Percentiles rank a stretch among this genome's conserved stretches.
Conservation (phyloP, 2,329 filamentous ascomycete species). For the Colletotrichum orchidophilum region DNA sequence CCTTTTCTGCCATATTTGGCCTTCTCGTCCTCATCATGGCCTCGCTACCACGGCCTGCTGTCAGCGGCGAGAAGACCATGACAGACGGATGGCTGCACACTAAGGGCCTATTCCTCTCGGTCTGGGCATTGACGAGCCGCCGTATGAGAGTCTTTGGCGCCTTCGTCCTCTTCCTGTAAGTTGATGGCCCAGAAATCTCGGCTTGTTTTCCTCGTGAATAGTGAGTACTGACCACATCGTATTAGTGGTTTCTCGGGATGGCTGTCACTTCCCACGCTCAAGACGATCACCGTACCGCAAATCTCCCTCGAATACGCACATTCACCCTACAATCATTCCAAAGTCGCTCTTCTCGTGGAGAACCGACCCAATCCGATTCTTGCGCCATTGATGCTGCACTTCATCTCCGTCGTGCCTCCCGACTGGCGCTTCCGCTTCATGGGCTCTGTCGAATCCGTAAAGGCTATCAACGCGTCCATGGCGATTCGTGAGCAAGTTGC, state of each 20-base stretch:
- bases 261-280: constrained; percentile 37
- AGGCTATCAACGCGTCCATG: constrained; percentile 52
- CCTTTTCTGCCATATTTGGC: neutral
- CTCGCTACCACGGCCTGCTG: neutral
- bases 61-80: constrained; percentile 35
- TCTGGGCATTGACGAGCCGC: constrained; percentile 46
- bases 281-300: constrained; percentile 39
- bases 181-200: neutral
- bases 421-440: constrained; percentile 67
- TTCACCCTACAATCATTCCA: constrained; percentile 56
- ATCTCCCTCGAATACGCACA: constrained; percentile 46
- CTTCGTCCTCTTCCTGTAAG: constrained; percentile 45
- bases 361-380: constrained; percentile 59
- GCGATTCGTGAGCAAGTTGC: constrained; percentile 55
- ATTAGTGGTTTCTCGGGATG: constrained; percentile 33
- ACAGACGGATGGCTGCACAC: constrained; percentile 36
- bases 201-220: neutral
- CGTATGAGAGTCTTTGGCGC: constrained; percentile 44
- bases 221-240: neutral
- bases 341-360: constrained; percentile 66
- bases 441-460: constrained; percentile 58
- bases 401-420: constrained; percentile 63
- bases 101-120: constrained; percentile 36
- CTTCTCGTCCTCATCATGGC: constrained; percentile 13
- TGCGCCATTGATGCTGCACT: constrained; percentile 63